These are phyloP conservation scores for Bullera alba DNA, from an alignment of 768 basidiomycete species.

Conservation along the genomic window DNA sequence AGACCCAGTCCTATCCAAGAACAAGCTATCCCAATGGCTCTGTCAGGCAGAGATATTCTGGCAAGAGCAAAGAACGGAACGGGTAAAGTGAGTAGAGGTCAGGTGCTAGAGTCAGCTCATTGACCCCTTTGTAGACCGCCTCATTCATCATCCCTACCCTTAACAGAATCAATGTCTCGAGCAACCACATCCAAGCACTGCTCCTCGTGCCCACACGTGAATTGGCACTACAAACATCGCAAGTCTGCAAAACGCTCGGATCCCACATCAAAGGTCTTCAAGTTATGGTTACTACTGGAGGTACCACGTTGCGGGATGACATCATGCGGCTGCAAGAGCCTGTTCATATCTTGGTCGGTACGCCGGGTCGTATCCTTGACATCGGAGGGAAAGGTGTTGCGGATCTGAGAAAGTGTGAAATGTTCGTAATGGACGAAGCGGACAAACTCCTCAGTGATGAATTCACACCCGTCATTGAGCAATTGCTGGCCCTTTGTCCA, in stretches of 20 bases:
- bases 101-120: background rate
- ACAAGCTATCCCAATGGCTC: slow-evolving; percentile 92
- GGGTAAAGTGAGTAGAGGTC: slow-evolving; percentile 50
- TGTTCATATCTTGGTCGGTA: slow-evolving; percentile 95
- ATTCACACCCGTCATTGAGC: slow-evolving; percentile 98
- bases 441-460: slow-evolving; percentile 96
- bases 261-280: slow-evolving; percentile 83
- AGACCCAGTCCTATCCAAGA: slow-evolving; percentile 97
- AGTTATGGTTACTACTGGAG: slow-evolving; percentile 99
- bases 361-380: slow-evolving; percentile 92
- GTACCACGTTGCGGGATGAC: slow-evolving; percentile 96
- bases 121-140: slow-evolving; percentile 63
- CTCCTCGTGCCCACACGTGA: slow-evolving; percentile 98
- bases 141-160: slow-evolving; percentile 97
- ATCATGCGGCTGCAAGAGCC: slow-evolving; percentile 81
- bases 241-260: slow-evolving; percentile 93
- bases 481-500: slow-evolving; percentile 78
- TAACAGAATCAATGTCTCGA: slow-evolving; percentile 77
- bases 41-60: slow-evolving; percentile 78
- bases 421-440: slow-evolving; percentile 99
- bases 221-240: slow-evolving; percentile 94
- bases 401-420: slow-evolving; percentile 85
- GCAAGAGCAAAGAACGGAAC: slow-evolving; percentile 55
- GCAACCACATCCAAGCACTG: slow-evolving; percentile 87
- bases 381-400: slow-evolving; percentile 87